Percentiles rank a stretch among this genome's conserved stretches.
Conservation (phyloP, 2,329 filamentous ascomycete species). For the Pyrenophora graminea region DNA sequence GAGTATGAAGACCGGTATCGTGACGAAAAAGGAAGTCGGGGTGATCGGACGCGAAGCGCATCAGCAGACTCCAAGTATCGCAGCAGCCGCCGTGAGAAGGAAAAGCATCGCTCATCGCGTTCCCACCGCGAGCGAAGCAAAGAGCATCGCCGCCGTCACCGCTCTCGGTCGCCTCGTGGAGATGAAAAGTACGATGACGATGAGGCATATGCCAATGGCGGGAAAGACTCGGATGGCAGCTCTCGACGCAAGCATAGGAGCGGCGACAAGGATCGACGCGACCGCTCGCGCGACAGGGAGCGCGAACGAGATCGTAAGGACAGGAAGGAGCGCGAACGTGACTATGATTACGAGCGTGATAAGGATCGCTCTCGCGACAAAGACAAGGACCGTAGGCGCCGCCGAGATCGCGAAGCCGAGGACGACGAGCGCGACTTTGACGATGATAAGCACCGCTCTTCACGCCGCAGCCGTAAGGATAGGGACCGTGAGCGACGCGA, state of each 20-base stretch:
- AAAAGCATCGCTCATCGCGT: constrained; percentile 51
- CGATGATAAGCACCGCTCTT: constrained; percentile 49
- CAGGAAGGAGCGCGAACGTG: constrained; percentile 59
- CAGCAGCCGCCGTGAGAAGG: constrained; percentile 58
- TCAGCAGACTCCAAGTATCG: constrained; percentile 66
- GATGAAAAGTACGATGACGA: constrained; percentile 39
- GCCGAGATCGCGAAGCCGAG: constrained; percentile 53
- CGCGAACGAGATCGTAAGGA: constrained; percentile 41
- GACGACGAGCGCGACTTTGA: constrained; percentile 44
- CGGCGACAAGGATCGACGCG: constrained; percentile 42
- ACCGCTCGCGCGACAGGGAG: constrained; percentile 36
- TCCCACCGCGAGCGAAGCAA: constrained; percentile 53
- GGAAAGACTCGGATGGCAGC: constrained; percentile 33
- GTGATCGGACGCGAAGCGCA: constrained; percentile 65
- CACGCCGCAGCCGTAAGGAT: constrained; percentile 50
- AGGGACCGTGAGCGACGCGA: constrained; percentile 43
- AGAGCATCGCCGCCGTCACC: constrained; percentile 50
- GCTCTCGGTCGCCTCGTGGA: constrained; percentile 46
- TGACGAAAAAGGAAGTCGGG: constrained; percentile 56
- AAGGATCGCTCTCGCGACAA: constrained; percentile 43
- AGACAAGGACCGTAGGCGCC: constrained; percentile 53
- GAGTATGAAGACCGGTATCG: constrained; percentile 39
- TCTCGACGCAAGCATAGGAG: constrained; percentile 45
- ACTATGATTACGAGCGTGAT: constrained; percentile 46
- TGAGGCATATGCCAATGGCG: constrained; percentile 35